phyloP scores from a whole-genome alignment of 306 rosid species.

The Prunus davidiana region DNA sequence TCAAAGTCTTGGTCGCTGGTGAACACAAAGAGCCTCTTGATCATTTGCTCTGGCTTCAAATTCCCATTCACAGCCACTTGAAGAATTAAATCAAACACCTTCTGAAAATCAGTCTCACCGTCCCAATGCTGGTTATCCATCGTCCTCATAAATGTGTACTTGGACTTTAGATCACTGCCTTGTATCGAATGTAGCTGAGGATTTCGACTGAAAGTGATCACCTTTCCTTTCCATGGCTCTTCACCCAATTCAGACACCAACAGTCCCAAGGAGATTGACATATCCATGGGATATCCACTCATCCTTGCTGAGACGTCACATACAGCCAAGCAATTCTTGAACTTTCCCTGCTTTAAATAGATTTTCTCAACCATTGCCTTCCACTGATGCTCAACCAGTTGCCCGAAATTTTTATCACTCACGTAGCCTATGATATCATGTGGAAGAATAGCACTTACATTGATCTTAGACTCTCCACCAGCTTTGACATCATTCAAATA shows the following conservation, averaged over 20 bases:
- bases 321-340: constrained; percentile 43
- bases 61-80: constrained; percentile 49
- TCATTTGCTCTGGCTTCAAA: constrained; percentile 46
- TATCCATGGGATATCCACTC: constrained; percentile 48
- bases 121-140: constrained; percentile 42
- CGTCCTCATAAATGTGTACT: constrained; percentile 24
- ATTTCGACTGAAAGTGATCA: constrained; percentile 36
- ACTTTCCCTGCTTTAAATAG: constrained; percentile 32
- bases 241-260: constrained; percentile 58
- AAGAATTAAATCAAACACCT: constrained; percentile 51
- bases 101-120: constrained; percentile 43
- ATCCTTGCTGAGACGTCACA: constrained; percentile 65
- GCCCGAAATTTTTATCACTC: constrained; percentile 18
- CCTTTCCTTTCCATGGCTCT: constrained; percentile 65
- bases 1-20: constrained; percentile 66
- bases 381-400: constrained; percentile 65
- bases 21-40: constrained; percentile 56
- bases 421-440: constrained; percentile 39
- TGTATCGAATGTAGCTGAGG: constrained; percentile 45
- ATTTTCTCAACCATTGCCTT: constrained; percentile 52
- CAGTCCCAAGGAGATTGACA: constrained; percentile 51
- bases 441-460: constrained; percentile 59
- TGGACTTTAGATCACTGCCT: constrained; percentile 39
- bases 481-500: constrained; percentile 41
- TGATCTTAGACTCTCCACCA: constrained; percentile 33